Conservation (phyloP, 1,284 basidiomycete species). For the Rhodotorula sp. region DNA sequence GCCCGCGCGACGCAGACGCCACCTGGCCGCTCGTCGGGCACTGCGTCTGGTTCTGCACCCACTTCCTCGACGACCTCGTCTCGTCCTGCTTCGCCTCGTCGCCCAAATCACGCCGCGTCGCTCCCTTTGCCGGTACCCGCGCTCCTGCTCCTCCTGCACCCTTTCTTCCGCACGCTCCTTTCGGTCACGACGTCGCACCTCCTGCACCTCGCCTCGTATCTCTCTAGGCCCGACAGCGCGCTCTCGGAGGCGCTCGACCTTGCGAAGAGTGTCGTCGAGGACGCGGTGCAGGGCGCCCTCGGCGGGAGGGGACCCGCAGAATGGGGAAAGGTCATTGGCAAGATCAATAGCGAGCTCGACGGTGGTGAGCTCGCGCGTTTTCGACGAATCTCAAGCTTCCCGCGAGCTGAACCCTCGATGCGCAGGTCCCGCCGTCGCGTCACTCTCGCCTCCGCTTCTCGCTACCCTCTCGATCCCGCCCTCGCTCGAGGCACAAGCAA, state of each 20-base stretch:
- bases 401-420: too few species aligned
- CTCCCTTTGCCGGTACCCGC: neutral
- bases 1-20: conserved; percentile 20
- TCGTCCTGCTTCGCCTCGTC: too few species aligned
- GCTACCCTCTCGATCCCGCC: conserved; percentile 4
- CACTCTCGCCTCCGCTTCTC: neutral
- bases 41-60: conserved; percentile 13
- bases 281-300: neutral
- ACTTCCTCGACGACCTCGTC: neutral
- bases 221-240: neutral
- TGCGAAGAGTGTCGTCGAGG: conserved; percentile 14
- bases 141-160: conserved; percentile 14
- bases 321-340: conserved; percentile 4
- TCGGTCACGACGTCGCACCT: neutral
- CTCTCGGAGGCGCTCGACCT: conserved; percentile 14
- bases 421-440: neutral
- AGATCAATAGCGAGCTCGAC: neutral
- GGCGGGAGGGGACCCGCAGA: conserved; percentile 1
- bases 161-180: conserved; percentile 12
- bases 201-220: conserved; percentile 11
- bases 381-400: too few species aligned
- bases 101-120: too few species aligned
- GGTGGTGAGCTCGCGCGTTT: neutral
- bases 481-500: neutral
- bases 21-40: conserved; percentile 25